A percentile compares a stretch with the other conserved stretches of the same genome.
Evolutionary conservation across 345 rosid genomes (phyloP).

Genomic region (Angophora floribunda): DNA sequence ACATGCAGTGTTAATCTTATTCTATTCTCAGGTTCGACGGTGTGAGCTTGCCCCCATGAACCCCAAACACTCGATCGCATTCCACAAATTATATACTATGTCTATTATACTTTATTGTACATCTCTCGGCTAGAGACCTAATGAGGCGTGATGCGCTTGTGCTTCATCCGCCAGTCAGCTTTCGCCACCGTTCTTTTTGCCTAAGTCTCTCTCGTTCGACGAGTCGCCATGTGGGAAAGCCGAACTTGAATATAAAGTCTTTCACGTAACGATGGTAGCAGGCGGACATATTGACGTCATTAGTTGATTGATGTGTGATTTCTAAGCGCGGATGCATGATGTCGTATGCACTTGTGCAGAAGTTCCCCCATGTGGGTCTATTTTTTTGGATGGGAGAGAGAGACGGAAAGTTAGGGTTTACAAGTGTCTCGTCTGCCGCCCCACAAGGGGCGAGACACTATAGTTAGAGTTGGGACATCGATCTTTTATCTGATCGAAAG

Average conservation of each 20-base stretch:
- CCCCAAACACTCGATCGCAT: background rate
- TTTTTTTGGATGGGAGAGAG: background rate
- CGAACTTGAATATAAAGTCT: background rate
- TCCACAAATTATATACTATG: background rate
- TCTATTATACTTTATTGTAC: background rate
- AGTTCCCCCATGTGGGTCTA: background rate
- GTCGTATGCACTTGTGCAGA: background rate
- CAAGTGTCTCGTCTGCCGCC: too few species aligned
- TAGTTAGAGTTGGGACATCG: background rate
- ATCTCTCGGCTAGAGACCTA: background rate
- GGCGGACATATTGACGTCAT: background rate
- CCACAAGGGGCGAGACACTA: background rate
- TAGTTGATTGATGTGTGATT: background rate
- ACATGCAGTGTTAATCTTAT: background rate
- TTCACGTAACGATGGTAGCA: too few species aligned
- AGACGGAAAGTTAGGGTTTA: background rate
- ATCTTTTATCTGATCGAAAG: background rate
- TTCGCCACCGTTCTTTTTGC: background rate
- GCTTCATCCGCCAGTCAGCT: background rate
- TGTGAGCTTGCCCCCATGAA: background rate
- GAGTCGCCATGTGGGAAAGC: background rate
- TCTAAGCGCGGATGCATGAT: background rate
- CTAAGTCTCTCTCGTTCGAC: background rate
- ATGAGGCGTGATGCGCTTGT: background rate
- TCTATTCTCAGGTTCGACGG: background rate